Conservation (phyloP, 331 rosid species). For the Acacia concinna region DNA sequence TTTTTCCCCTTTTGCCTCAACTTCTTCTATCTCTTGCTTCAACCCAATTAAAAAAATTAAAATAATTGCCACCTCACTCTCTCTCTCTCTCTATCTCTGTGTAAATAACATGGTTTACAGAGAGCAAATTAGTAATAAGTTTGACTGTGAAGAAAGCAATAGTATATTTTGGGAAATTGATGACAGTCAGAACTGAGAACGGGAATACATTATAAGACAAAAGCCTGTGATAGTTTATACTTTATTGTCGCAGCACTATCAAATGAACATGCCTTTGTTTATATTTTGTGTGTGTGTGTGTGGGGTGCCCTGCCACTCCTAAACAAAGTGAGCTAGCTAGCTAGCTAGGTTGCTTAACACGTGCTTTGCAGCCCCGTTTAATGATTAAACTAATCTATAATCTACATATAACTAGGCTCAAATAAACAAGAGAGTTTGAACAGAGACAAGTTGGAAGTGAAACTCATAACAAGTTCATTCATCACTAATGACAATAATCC, state of each 20-base stretch:
- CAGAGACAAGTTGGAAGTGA: neutral
- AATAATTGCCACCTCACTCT: neutral
- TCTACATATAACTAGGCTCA: neutral
- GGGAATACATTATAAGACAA: neutral
- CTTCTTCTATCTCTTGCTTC: neutral
- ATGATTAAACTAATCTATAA: slow-evolving; percentile 28
- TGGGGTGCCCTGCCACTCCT: slow-evolving; percentile 5
- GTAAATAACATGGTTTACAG: neutral
- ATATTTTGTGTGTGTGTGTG: neutral
- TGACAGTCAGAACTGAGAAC: neutral
- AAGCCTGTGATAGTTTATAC: neutral
- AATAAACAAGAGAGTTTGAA: neutral
- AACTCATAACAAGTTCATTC: neutral
- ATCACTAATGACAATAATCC: neutral
- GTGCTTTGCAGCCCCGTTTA: slow-evolving; percentile 20
- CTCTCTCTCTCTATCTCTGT: neutral
- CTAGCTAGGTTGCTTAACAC: slow-evolving; percentile 11
- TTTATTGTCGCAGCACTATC: neutral
- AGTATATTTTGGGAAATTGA: neutral
- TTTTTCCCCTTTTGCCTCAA: no score
- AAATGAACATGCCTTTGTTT: neutral
- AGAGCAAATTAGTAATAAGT: neutral
- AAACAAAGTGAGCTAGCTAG: neutral
- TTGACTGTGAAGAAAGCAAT: neutral
- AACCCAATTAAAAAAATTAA: neutral